Evolutionary conservation across 768 basidiomycete species (phyloP).

Genomic region (Sutorius australiensis): DNA sequence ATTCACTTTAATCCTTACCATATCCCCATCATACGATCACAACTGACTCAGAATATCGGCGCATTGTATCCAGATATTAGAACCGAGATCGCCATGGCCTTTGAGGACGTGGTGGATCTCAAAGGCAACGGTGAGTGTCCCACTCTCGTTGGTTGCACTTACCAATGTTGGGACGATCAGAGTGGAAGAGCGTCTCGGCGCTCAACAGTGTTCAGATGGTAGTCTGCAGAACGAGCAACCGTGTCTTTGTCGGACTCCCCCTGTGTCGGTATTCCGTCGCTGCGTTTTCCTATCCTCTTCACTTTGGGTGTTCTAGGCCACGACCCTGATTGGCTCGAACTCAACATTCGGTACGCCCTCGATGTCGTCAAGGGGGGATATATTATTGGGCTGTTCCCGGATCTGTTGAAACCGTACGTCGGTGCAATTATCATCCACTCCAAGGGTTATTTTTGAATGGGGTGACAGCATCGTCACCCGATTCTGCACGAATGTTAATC

Average conservation of each 20-base stretch:
- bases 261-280: background rate
- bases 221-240: background rate
- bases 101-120: background rate
- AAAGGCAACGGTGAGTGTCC: background rate
- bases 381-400: background rate
- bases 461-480: background rate
- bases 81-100: background rate
- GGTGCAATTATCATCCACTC: background rate
- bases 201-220: background rate
- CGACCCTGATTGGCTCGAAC: background rate
- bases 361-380: background rate
- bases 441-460: background rate
- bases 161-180: background rate
- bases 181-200: background rate
- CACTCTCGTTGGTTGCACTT: background rate
- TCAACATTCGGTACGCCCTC: background rate
- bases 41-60: background rate
- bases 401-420: background rate
- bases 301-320: background rate
- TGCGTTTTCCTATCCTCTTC: background rate
- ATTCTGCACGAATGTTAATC: background rate
- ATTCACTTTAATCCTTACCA: background rate
- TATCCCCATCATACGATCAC: background rate
- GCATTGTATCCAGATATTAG: background rate
- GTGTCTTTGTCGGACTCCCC: background rate